These are phyloP conservation scores for Neurospora sp. DNA, from an alignment of 495 filamentous ascomycete species.

Conservation along the genomic window DNA sequence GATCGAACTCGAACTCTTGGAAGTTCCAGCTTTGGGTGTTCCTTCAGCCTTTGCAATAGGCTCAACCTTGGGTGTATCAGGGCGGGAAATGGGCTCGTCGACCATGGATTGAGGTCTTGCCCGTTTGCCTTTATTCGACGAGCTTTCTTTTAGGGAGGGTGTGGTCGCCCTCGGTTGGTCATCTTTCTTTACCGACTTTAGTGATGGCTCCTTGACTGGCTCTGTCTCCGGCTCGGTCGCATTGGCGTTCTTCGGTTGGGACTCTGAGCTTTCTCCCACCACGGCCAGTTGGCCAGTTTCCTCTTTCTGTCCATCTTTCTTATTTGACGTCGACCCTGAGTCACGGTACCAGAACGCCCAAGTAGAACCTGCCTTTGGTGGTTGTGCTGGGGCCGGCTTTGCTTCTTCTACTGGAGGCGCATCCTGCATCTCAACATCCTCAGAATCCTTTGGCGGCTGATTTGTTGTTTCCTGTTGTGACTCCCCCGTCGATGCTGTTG, in stretches of 20 bases:
- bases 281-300: constrained; percentile 60
- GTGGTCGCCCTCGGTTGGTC: constrained; percentile 12
- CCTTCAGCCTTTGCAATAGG: constrained; percentile 13
- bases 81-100: constrained; percentile 26
- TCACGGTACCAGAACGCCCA: constrained; percentile 86
- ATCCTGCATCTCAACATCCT: constrained; percentile 30
- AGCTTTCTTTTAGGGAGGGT: constrained; percentile 15
- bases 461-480: constrained; percentile 7
- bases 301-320: constrained; percentile 15
- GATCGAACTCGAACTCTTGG: constrained; percentile 20
- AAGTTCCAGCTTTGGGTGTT: constrained; percentile 9
- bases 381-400: constrained; percentile 9
- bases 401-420: constrained; percentile 17
- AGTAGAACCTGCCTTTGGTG: constrained; percentile 47
- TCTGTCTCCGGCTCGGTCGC: constrained; percentile 38
- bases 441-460: constrained; percentile 18
- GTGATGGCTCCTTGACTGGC: constrained; percentile 27
- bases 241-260: constrained; percentile 49
- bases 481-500: constrained; percentile 1
- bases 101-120: constrained; percentile 37
- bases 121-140: constrained; percentile 38
- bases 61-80: constrained; percentile 27
- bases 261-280: constrained; percentile 55
- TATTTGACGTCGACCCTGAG: constrained; percentile 29
- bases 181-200: constrained; percentile 20